Evolutionary conservation across 768 basidiomycete genomes (phyloP).

Genomic region (Pleurotus cornucopiae): DNA sequence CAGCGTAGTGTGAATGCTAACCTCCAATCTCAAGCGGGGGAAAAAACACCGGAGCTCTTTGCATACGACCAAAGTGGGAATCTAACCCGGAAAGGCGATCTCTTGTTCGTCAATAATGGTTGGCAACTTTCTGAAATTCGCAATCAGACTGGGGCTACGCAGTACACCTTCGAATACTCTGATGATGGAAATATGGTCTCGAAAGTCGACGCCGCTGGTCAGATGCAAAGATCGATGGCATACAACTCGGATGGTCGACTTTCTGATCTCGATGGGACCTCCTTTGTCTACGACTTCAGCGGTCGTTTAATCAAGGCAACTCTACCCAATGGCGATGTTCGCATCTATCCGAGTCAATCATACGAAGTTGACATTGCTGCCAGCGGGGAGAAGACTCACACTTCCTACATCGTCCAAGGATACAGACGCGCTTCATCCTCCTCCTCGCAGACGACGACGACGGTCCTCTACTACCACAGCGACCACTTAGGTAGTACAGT

Average conservation of each 20-base stretch:
- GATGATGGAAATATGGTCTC: slow-evolving; percentile 2
- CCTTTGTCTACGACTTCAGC: slow-evolving; percentile 9
- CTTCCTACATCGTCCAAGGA: slow-evolving; percentile 8
- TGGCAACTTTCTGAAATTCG: slow-evolving; percentile 11
- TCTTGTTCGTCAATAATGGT: slow-evolving; percentile 8
- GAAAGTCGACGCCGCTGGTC: background rate
- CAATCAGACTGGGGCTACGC: background rate
- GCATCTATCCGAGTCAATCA: slow-evolving; percentile 9
- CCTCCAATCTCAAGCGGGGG: background rate
- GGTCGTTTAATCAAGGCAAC: slow-evolving; percentile 10
- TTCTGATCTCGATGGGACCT: background rate
- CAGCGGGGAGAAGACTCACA: slow-evolving; percentile 9
- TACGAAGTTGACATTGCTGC: slow-evolving; percentile 11
- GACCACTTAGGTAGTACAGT: slow-evolving; percentile 5
- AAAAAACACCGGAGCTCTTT: background rate
- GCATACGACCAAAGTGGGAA: slow-evolving; percentile 10
- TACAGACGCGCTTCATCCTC: slow-evolving; percentile 9
- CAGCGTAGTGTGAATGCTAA: background rate
- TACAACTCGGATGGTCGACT: background rate
- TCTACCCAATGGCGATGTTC: background rate
- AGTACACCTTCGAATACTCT: slow-evolving; percentile 2
- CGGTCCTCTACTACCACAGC: background rate
- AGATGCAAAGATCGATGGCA: background rate
- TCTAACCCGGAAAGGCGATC: slow-evolving; percentile 5
- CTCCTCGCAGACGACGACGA: background rate